Percentiles rank a stretch among this genome's conserved stretches.
Evolutionary conservation across 1,139 yeast species (phyloP).

Genomic region (Hansenula lynferdii): DNA sequence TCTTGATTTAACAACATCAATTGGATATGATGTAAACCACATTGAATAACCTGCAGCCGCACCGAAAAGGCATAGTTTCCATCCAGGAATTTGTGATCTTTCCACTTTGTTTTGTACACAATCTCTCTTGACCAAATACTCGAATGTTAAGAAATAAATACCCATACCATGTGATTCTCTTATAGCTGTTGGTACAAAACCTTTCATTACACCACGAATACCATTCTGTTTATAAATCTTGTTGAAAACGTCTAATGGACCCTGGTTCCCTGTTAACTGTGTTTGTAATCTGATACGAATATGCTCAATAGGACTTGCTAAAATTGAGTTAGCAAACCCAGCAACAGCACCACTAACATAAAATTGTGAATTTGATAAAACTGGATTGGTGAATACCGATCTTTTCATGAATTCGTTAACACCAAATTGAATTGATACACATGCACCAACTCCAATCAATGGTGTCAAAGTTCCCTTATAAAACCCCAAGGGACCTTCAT

Average conservation of each 20-base stretch:
- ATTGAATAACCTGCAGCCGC: constrained; percentile 83
- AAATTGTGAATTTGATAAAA: constrained; percentile 50
- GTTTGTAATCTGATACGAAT: constrained; percentile 88
- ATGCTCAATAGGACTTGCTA: constrained; percentile 92
- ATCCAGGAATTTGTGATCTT: constrained; percentile 73
- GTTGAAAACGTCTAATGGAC: constrained; percentile 76
- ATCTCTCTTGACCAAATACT: constrained; percentile 72
- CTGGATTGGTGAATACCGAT: constrained; percentile 40
- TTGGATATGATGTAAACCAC: constrained; percentile 80
- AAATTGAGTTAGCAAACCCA: constrained; percentile 81
- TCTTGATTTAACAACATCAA: constrained; percentile 82
- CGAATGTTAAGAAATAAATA: constrained; percentile 82
- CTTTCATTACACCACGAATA: constrained; percentile 64
- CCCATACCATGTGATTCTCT: constrained; percentile 91
- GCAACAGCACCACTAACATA: constrained; percentile 83
- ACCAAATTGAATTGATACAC: constrained; percentile 82
- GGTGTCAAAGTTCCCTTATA: constrained; percentile 90
- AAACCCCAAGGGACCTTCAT: constrained; percentile 79
- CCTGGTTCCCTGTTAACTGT: constrained; percentile 48
- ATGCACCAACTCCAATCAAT: constrained; percentile 88
- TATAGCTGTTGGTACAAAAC: constrained; percentile 70
- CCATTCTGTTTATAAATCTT: constrained; percentile 53
- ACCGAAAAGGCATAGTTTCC: constrained; percentile 78
- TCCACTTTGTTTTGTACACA: constrained; percentile 34
- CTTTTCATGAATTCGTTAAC: constrained; percentile 95